A percentile compares a stretch with the other conserved stretches of the same genome.
Conservation (phyloP, 2,329 filamentous ascomycete species). For the Pestalotiopsis sp. region DNA sequence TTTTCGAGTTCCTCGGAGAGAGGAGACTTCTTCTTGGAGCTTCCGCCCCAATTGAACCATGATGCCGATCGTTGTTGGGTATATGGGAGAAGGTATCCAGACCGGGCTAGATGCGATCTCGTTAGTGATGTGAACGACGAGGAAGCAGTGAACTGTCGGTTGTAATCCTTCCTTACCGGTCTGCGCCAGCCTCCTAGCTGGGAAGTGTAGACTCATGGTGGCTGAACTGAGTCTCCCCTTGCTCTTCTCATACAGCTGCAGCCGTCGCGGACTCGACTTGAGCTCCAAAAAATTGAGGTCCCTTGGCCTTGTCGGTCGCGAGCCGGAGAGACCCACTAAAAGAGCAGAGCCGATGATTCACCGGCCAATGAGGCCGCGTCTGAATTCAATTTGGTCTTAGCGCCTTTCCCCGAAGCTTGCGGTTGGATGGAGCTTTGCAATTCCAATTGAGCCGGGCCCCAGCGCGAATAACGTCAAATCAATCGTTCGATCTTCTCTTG, state of each 20-base stretch:
- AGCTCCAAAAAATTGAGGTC: slow-evolving; percentile 14
- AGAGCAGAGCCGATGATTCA: background rate
- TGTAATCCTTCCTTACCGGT: slow-evolving; percentile 51
- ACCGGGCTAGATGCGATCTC: slow-evolving; percentile 16
- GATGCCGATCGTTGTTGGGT: slow-evolving; percentile 46
- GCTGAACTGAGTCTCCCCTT: slow-evolving; percentile 17
- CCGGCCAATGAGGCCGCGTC: slow-evolving; percentile 5
- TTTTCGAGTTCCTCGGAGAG: slow-evolving; percentile 33
- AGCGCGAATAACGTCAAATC: slow-evolving; percentile 19
- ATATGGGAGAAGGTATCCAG: slow-evolving; percentile 29
- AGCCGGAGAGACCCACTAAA: background rate
- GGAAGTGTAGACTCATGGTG: slow-evolving; percentile 67
- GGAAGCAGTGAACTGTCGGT: no score
- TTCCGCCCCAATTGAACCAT: slow-evolving; percentile 42
- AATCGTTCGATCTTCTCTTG: slow-evolving; percentile 13
- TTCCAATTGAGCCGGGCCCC: background rate
- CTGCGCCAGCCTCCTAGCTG: slow-evolving; percentile 61
- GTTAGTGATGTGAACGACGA: background rate
- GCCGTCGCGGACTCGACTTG: slow-evolving; percentile 9
- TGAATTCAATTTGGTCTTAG: slow-evolving; percentile 12
- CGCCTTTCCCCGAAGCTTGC: background rate
- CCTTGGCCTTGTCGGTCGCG: background rate
- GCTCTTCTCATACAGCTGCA: background rate
- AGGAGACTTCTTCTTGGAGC: slow-evolving; percentile 22
- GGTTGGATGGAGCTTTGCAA: slow-evolving; percentile 7